Evolutionary conservation across 805 yeast genomes (phyloP).

Genomic region (Metschnikowia cubensis): DNA sequence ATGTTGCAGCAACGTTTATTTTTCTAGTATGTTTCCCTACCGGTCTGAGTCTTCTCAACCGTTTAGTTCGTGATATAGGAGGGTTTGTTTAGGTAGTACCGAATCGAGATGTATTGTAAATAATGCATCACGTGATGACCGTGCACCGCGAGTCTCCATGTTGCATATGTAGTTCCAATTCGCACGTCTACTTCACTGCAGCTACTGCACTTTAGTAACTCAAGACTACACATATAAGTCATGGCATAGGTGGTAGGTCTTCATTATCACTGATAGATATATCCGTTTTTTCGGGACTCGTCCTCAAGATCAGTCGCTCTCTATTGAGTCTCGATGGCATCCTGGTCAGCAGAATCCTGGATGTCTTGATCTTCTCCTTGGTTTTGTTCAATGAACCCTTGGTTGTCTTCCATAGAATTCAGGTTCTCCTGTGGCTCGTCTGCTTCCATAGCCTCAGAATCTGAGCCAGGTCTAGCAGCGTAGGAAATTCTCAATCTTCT

Average conservation of each 20-base stretch:
- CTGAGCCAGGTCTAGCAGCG: conserved; percentile 36
- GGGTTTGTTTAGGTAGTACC: background rate
- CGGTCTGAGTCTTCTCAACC: background rate
- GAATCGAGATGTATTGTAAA: background rate
- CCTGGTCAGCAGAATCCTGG: background rate
- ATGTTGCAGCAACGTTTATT: conserved; percentile 12
- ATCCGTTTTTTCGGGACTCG: too few species aligned
- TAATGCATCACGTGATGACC: background rate
- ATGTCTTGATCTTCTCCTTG: background rate
- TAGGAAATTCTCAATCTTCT: conserved; percentile 66
- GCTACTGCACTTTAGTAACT: too few species aligned
- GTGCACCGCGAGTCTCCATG: too few species aligned
- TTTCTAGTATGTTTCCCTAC: background rate
- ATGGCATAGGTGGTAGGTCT: too few species aligned
- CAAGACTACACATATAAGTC: too few species aligned
- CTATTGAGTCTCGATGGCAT: background rate
- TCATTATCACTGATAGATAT: too few species aligned
- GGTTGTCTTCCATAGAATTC: background rate
- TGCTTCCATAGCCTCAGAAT: conserved; percentile 3
- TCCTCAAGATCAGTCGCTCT: background rate
- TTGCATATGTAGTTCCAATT: too few species aligned
- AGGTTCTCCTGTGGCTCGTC: conserved; percentile 6
- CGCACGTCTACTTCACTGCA: too few species aligned
- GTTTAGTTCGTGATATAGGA: background rate
- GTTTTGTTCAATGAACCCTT: background rate